Conservation (phyloP, 2,329 filamentous ascomycete genomes). For the Nigrospora oryzae region DNA sequence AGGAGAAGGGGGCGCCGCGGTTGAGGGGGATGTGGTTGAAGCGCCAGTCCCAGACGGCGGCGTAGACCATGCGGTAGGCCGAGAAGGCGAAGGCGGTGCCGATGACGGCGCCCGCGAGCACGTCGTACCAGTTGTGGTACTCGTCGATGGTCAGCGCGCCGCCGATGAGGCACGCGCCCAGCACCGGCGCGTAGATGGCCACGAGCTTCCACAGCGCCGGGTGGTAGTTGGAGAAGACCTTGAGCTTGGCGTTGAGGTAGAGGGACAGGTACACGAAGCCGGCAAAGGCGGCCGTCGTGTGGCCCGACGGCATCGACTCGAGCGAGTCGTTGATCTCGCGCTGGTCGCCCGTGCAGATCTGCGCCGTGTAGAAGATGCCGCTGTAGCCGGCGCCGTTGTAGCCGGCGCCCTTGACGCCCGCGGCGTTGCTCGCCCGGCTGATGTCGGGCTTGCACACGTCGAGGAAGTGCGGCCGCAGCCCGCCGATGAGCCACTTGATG, state of each 20-base stretch:
- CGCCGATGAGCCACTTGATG: constrained; percentile 67
- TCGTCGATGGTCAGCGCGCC: constrained; percentile 65
- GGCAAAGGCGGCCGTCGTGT: constrained; percentile 65
- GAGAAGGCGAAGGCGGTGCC: constrained; percentile 58
- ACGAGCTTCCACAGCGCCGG: constrained; percentile 67
- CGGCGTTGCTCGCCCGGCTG: constrained; percentile 27
- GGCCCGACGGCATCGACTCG: constrained; percentile 65
- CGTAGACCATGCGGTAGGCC: constrained; percentile 59
- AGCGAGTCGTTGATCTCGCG: constrained; percentile 60
- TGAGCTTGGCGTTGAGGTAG: constrained; percentile 73
- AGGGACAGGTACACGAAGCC: constrained; percentile 63
- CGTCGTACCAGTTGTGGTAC: constrained; percentile 69
- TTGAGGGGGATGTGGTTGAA: constrained; percentile 58
- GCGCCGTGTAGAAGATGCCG: constrained; percentile 59
- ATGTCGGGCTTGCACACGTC: constrained; percentile 58
- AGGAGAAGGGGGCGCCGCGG: constrained; percentile 45
- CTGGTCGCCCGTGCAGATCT: constrained; percentile 60
- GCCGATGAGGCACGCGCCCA: constrained; percentile 59
- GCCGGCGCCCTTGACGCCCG: constrained; percentile 28
- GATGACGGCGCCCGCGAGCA: constrained; percentile 58
- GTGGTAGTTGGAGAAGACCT: constrained; percentile 66
- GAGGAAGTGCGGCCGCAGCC: constrained; percentile 64
- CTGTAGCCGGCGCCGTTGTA: constrained; percentile 44
- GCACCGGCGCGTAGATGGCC: constrained; percentile 54
- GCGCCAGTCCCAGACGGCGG: constrained; percentile 59